Percentiles rank a stretch among this genome's conserved stretches.
These are phyloP conservation scores for Zalaria obscura DNA, from an alignment of 2,329 filamentous ascomycete genomes.

Conservation along the genomic window DNA sequence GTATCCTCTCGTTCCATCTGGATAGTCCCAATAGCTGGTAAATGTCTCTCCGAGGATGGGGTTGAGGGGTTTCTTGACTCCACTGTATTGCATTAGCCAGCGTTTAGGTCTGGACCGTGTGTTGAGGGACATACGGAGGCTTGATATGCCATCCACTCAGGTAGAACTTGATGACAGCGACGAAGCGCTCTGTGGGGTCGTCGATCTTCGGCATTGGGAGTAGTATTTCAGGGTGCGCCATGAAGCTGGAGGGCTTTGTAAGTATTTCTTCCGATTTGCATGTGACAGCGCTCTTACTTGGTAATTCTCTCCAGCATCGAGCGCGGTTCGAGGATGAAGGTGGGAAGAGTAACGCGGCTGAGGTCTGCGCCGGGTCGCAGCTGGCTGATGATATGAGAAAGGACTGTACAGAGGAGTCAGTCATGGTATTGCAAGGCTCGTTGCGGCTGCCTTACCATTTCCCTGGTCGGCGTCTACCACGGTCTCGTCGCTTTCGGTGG, in stretches of 20 bases:
- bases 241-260: conserved; percentile 53
- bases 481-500: conserved; percentile 42
- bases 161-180: conserved; percentile 96
- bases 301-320: conserved; percentile 98
- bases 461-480: conserved; percentile 85
- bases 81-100: conserved; percentile 36
- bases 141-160: conserved; percentile 98
- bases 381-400: conserved; percentile 94
- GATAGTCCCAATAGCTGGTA: conserved; percentile 81
- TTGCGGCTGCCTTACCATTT: conserved; percentile 50
- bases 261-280: neutral
- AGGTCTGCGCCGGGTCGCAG: conserved; percentile 88
- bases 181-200: conserved; percentile 77
- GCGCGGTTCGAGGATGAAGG: conserved; percentile 92
- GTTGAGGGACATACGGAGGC: conserved; percentile 52
- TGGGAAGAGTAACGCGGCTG: conserved; percentile 85
- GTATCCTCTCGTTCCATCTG: conserved; percentile 72
- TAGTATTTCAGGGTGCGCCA: conserved; percentile 95
- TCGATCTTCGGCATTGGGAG: conserved; percentile 77
- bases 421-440: no score
- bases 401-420: conserved; percentile 44
- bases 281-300: conserved; percentile 50
- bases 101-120: neutral
- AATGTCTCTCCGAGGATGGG: conserved; percentile 91
- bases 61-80: conserved; percentile 96